phyloP scores from a whole-genome alignment of 2,329 filamentous ascomycete species.

The Colletotrichum sp. region DNA sequence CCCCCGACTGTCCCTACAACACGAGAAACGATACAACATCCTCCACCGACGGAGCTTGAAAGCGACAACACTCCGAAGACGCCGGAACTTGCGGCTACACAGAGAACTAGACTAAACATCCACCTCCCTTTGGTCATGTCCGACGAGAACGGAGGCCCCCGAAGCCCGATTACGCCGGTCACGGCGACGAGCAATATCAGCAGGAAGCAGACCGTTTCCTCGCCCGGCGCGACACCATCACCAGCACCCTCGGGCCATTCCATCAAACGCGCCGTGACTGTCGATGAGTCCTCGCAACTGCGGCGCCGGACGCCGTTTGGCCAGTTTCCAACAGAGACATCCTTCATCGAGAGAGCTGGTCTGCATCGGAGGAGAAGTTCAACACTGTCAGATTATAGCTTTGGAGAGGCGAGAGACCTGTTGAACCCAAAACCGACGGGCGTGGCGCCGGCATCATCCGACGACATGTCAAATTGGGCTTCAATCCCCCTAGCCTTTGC shows the following conservation, averaged over 20 bases:
- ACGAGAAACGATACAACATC: not conserved
- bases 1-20: not conserved
- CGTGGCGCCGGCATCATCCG: not conserved
- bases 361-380: constrained; percentile 70
- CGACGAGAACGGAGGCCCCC: constrained; percentile 12
- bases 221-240: constrained; percentile 9
- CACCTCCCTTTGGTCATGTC: constrained; percentile 3
- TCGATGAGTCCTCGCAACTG: constrained; percentile 38
- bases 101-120: not conserved
- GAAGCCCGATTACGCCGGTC: constrained; percentile 13
- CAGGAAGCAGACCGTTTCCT: constrained; percentile 19
- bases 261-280: constrained; percentile 46
- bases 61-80: not conserved
- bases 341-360: constrained; percentile 25
- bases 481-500: constrained; percentile 84
- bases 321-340: constrained; percentile 29
- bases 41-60: not conserved
- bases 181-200: constrained; percentile 15
- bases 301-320: constrained; percentile 24
- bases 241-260: constrained; percentile 35
- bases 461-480: constrained; percentile 67
- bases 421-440: constrained; percentile 55
- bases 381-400: constrained; percentile 76
- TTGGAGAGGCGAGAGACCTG: constrained; percentile 73
- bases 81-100: not conserved